Base-by-base conservation (phyloP, 1,139 yeast species). In the Geotrichum klebahnii region DNA sequence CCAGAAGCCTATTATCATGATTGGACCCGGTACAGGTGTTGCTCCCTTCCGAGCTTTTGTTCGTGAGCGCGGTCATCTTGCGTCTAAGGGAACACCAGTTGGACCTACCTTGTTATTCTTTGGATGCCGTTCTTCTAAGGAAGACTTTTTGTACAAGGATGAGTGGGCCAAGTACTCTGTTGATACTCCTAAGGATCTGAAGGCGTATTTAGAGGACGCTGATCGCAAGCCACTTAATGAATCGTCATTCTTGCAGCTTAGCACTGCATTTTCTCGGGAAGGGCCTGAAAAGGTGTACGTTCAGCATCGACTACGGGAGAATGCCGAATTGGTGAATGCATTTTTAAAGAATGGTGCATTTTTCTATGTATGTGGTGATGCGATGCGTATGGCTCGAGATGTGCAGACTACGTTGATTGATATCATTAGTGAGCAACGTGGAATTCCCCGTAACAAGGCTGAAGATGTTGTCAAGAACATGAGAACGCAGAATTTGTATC, bases 11-110 rank as follows among this genome's bases (percentile, higher is more conserved):
- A 78, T 92, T 32, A 87, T 92, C 60, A 80, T 90, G 84, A 78
- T 92, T 65, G 98, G 98, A 34, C 97, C 98, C 44, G 98, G 98
- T 58, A 92, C 98, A 5, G 98, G 98, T 66, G 92, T 92, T 52
- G 97, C 98, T 9, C 98, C 98, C 55, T 84, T 92, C 73, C 83
- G 97, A 70, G 97, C 95, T 2, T 89, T 92, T 59, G 70, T 92
- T 38, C 82, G 95, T 68, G 97, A 89, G 68, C 82, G 94, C 62
- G 84, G 78, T 45, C 71, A 75, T 51, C 77, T 74, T 59, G 74
- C 76, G 33, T 73, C 74, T 48, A 75, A 75, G 51, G 80, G 81
- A 36, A 69, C 72, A 23, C 79, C 77, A 24, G 71, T 87, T 44
- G 97, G 97, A 49, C 79, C 83, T 58, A 77, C 84, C 43, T 55